Evolutionary conservation across 2,329 filamentous ascomycete genomes (phyloP).

Genomic region (Thyridium curvatum): DNA sequence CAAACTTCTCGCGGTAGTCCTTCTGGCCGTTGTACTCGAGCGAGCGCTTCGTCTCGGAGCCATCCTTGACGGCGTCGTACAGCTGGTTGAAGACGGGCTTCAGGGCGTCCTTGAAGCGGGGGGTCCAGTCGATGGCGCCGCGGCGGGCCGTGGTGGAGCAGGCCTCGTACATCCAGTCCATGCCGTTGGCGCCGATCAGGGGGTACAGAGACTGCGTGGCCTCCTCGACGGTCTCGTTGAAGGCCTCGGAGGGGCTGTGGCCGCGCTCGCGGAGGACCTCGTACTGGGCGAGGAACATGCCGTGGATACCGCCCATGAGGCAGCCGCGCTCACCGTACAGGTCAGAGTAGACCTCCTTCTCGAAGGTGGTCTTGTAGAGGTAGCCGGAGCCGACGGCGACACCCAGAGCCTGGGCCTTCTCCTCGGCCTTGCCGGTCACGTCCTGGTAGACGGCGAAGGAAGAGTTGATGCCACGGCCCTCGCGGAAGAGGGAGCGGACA

Average conservation of each 20-base stretch:
- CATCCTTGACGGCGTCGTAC: slow-evolving; percentile 87
- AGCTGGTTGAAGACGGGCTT: slow-evolving; percentile 99
- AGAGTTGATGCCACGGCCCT: slow-evolving; percentile 99
- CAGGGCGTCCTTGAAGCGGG: slow-evolving; percentile 93
- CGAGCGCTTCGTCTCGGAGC: slow-evolving; percentile 90
- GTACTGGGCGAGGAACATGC: slow-evolving; percentile 99
- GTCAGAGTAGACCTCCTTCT: slow-evolving; percentile 99
- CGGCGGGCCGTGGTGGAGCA: slow-evolving; percentile 98
- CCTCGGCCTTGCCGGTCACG: slow-evolving; percentile 94
- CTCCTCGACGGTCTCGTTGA: slow-evolving; percentile 99
- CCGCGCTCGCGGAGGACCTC: slow-evolving; percentile 98
- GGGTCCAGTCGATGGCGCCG: slow-evolving; percentile 98
- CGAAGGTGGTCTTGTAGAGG: slow-evolving; percentile 99
- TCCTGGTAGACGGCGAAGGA: slow-evolving; percentile 98
- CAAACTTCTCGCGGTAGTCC: slow-evolving; percentile 96
- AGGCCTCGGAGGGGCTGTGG: slow-evolving; percentile 95
- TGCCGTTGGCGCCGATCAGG: slow-evolving; percentile 92
- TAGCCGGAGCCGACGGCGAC: slow-evolving; percentile 96
- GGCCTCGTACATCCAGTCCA: slow-evolving; percentile 99
- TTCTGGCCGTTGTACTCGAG: slow-evolving; percentile 94
- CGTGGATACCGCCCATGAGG: slow-evolving; percentile 99
- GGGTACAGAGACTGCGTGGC: slow-evolving; percentile 97
- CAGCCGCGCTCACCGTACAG: slow-evolving; percentile 99
- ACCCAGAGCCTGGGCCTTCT: slow-evolving; percentile 95
- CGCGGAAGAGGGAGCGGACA: slow-evolving; percentile 96